These are phyloP conservation scores for Penicillium odoratum DNA, from an alignment of 495 filamentous ascomycete species.

Conservation along the genomic window DNA sequence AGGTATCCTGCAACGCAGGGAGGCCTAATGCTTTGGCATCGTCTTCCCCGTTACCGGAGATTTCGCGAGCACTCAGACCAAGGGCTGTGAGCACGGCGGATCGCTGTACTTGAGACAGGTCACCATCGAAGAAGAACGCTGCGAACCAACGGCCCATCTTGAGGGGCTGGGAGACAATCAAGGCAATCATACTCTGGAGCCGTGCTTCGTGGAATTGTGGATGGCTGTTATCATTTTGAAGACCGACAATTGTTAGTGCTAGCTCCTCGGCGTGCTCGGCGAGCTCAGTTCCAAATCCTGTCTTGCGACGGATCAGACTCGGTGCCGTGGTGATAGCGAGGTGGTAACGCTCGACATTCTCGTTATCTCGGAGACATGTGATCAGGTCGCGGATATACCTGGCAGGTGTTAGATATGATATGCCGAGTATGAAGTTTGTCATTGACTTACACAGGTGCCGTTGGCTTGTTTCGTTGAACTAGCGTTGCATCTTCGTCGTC, in stretches of 20 bases:
- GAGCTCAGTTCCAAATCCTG: constrained; percentile 83
- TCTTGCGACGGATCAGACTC: constrained; percentile 81
- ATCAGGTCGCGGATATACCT: constrained; percentile 87
- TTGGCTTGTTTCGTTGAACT: constrained; percentile 76
- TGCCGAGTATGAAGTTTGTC: not conserved
- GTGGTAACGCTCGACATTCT: constrained; percentile 80
- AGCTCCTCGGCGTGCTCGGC: constrained; percentile 81
- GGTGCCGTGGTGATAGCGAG: constrained; percentile 77
- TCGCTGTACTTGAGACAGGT: constrained; percentile 83
- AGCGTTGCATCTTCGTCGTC: constrained; percentile 89
- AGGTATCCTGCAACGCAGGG: constrained; percentile 38
- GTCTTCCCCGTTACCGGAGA: constrained; percentile 75
- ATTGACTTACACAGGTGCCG: constrained; percentile 70
- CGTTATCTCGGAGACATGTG: constrained; percentile 71
- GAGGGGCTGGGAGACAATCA: constrained; percentile 72
- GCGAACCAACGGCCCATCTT: constrained; percentile 82
- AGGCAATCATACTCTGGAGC: constrained; percentile 79
- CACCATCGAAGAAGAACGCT: constrained; percentile 84
- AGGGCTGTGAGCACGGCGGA: constrained; percentile 77
- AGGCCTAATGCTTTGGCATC: constrained; percentile 48
- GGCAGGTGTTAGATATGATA: constrained; percentile 17
- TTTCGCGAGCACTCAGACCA: constrained; percentile 81
- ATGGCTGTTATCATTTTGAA: constrained; percentile 68
- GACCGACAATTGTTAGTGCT: constrained; percentile 68
- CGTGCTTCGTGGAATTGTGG: constrained; percentile 69